Evolutionary conservation across 2,329 filamentous ascomycete genomes (phyloP), one percentile per base, ranked within the genome.

Genomic region (Orbilia ellipsospora): DNA sequence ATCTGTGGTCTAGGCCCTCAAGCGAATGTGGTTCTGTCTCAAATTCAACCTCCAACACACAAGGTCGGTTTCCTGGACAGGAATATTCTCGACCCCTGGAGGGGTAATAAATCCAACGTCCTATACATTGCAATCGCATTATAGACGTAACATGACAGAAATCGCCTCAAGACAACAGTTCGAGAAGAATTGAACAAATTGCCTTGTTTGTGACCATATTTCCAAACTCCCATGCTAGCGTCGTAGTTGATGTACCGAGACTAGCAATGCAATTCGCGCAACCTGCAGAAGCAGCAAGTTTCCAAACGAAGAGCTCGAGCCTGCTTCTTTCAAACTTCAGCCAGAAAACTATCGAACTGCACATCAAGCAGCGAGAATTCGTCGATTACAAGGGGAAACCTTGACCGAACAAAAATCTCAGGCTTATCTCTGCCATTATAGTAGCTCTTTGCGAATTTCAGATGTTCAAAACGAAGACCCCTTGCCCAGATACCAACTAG

Each of bases 281-380:
- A 40, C n/a, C 20, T 50, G 59, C 44, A 50, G 44, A 26, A 44
- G 40, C 23, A 65, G 31, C 8, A 73, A 28, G 54, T 50, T 62
- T 66, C 60, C 28, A 48, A 48, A 48, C 15, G 45, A 50, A 61
- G 68, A 73, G 68, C 61, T 65, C 67, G 60, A 72, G 55, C 45
- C 59, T 59, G 45, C 52, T 40, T 60, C 60, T 63, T 52, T 45
- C n/a, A 59, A 45, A 48, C 5, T 56, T 31, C 23, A 40, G 55
- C 26, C 42, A 40, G 23, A 40, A 18, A 36, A 61, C 55, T n/a
- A 36, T 52, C 36, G 26, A n/a, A 48, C 42, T 45, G 7, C 8
- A 7, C 57, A 20, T 6, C 23, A 40, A 67, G 36, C 48, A 42
- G 45, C 42, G 42, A 10, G 20, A 23, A 40, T n/a, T 68, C 40